Base-by-base conservation (phyloP, 306 rosid genomes). In the Boehmeria nivea region DNA sequence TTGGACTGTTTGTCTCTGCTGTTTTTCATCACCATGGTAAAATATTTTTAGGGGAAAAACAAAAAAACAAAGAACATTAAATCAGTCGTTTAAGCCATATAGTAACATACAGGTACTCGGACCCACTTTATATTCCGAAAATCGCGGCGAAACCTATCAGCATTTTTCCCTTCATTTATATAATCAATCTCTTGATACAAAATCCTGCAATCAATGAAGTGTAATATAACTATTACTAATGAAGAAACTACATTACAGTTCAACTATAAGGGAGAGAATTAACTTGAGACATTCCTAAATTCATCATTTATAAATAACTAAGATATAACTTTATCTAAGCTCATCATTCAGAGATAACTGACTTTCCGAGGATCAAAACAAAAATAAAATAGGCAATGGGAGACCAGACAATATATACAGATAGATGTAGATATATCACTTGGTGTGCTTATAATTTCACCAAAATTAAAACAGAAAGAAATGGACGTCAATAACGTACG, bases 141-240 rank as follows among this genome's bases (percentile, higher is more conserved):
- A 78, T 87, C 96, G 57, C 95, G 58, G 56, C 87, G 89, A 66
- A 87, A 84, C 65, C 80, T 75, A 62, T 87, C 94, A 14, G 94
- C 96, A 69, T 87, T 87, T 76, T 81, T 87, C 59, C 96, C 96
- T 79, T 87, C 94, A 61, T 87, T 87, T 68, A 87, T 77, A 31
- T 87, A 87, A 73, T 87, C 96, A 65, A 87, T 87, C 82, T 87
- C 96, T 81, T 87, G 94, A 67, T 84, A 87, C 75, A 87, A 74
- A 61, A 87, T 84, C 72, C 96, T 87, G 87, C 72, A 72, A 56
- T 43, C 45, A 13, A 13, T 12, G 43, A 19, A 61, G 31, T 22
- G 22, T 22, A 54, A 56, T 0, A 78, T 27, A 4, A 26, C 40
- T 39, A n/a, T n/a, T n/a, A n/a, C n/a, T n/a, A n/a, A n/a, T n/a